These are phyloP conservation scores for Xylariaceae sp. DNA, from an alignment of 2,329 filamentous ascomycete genomes.

Conservation along the genomic window DNA sequence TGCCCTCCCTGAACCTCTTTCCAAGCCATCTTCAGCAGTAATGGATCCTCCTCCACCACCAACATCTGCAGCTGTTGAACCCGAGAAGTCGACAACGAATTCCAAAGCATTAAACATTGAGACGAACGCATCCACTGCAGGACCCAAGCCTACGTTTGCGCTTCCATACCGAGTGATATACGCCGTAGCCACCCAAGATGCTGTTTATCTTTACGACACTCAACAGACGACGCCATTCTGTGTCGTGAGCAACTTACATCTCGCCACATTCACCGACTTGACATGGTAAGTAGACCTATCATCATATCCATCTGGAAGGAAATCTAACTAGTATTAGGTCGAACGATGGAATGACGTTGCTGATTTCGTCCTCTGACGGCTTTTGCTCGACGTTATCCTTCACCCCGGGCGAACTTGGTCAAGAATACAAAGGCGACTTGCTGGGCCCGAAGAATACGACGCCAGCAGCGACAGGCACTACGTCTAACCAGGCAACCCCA, in stretches of 20 bases:
- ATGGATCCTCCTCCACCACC: constrained; percentile 81
- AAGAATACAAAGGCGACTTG: constrained; percentile 69
- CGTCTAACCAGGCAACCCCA: constrained; percentile 63
- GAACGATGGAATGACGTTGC: constrained; percentile 69
- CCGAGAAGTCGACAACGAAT: constrained; percentile 48
- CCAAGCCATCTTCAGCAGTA: constrained; percentile 55
- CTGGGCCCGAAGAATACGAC: constrained; percentile 45
- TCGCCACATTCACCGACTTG: constrained; percentile 93
- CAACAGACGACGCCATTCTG: constrained; percentile 93
- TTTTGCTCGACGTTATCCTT: constrained; percentile 95
- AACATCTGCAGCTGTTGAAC: constrained; percentile 42
- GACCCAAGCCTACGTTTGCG: constrained; percentile 69
- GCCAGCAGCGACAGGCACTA: constrained; percentile 35
- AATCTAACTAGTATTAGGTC: constrained; percentile 52
- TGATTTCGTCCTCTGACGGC: constrained; percentile 97
- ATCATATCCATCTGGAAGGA: not conserved
- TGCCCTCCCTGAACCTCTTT: constrained; percentile 77
- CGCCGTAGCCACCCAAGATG: constrained; percentile 94
- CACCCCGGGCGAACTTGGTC: constrained; percentile 75
- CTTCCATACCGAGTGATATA: constrained; percentile 93
- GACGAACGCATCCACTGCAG: constrained; percentile 47
- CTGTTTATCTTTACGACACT: constrained; percentile 91
- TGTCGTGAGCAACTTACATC: constrained; percentile 94
- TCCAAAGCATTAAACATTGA: constrained; percentile 48
- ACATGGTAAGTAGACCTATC: constrained; percentile 65